Evolutionary conservation across 305 asterid species (phyloP).

Genomic region (Solanum hybrid): DNA sequence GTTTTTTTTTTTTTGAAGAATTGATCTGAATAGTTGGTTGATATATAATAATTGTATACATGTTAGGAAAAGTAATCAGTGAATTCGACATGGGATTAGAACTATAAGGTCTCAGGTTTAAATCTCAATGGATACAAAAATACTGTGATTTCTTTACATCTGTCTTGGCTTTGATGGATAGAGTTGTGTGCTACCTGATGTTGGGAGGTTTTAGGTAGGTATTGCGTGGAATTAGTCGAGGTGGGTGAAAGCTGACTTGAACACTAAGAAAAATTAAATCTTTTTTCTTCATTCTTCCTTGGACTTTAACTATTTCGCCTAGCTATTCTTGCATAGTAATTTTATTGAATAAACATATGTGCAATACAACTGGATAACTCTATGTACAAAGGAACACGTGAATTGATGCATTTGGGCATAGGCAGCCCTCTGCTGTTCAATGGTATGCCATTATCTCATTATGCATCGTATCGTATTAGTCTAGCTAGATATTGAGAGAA

Average conservation of each 20-base stretch:
- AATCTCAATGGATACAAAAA: background rate
- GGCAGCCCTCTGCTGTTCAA: background rate
- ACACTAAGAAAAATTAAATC: background rate
- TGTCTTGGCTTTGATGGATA: background rate
- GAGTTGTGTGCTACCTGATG: background rate
- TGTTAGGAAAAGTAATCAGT: background rate
- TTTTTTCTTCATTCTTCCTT: background rate
- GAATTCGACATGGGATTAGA: background rate
- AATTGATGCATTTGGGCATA: background rate
- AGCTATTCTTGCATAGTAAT: background rate
- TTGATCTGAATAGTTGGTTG: background rate
- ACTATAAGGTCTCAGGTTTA: background rate
- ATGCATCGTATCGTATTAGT: background rate
- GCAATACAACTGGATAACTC: background rate
- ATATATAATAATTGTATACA: background rate
- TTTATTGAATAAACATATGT: background rate
- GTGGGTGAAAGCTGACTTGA: background rate
- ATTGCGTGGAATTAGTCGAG: background rate
- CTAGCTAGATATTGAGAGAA: background rate
- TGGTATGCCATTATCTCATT: background rate
- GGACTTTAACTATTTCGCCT: background rate
- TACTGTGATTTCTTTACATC: background rate
- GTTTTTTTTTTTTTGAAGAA: background rate
- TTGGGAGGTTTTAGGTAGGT: background rate
- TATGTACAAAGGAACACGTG: background rate